phyloP scores from a whole-genome alignment of 1,284 basidiomycete species.

The Ustilago xerochloae region DNA sequence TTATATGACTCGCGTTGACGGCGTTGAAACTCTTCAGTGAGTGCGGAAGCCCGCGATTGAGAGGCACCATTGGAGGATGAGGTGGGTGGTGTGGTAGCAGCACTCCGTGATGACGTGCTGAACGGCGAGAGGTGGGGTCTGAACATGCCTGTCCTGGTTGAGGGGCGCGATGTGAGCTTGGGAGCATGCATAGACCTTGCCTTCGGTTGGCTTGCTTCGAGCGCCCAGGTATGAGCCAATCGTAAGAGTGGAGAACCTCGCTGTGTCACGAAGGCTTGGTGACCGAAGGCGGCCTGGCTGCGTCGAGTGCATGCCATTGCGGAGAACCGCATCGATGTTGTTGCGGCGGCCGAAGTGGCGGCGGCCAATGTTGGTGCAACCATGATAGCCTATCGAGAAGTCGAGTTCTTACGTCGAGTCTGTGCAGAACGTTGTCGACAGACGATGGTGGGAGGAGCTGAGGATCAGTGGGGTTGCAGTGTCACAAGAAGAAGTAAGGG shows the following conservation, averaged over 20 bases:
- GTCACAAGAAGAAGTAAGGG: background rate
- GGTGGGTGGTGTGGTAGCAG: background rate
- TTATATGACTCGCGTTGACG: constrained; percentile 47
- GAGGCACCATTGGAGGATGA: background rate
- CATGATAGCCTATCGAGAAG: constrained; percentile 7
- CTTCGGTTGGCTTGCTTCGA: constrained; percentile 11
- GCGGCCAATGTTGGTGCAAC: background rate
- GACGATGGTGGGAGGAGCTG: no score
- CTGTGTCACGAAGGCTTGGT: background rate
- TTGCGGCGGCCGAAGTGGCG: background rate
- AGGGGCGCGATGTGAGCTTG: background rate
- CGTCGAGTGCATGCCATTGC: constrained; percentile 10
- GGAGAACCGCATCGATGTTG: constrained; percentile 16
- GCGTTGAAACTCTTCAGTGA: constrained; percentile 38
- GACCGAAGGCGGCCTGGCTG: background rate
- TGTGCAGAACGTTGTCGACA: no score
- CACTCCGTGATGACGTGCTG: constrained; percentile 12
- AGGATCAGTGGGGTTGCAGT: background rate
- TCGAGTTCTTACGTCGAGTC: background rate
- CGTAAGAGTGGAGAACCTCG: constrained; percentile 27
- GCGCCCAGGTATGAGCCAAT: constrained; percentile 45
- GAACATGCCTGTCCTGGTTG: background rate
- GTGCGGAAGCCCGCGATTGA: constrained; percentile 11
- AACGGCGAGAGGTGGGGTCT: constrained; percentile 16
- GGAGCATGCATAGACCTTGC: background rate